phyloP scores from a whole-genome alignment of 305 asterid genomes.

The Fraxinus albicans region DNA sequence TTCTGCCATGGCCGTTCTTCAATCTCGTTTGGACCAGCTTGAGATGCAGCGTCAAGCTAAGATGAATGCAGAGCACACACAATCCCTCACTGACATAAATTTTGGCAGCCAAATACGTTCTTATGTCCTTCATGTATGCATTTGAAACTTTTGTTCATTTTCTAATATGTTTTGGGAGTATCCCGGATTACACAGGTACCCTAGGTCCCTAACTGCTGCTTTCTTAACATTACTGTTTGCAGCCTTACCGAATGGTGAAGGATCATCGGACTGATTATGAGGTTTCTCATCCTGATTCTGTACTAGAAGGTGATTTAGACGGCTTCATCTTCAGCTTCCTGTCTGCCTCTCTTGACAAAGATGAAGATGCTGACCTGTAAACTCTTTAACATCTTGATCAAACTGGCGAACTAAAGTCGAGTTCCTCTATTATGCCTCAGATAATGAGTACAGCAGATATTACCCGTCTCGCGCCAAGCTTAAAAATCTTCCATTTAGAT shows the following conservation, averaged over 20 bases:
- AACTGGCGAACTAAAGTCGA: background rate
- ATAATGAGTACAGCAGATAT: background rate
- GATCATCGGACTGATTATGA: slow-evolving; percentile 89
- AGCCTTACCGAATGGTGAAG: slow-evolving; percentile 98
- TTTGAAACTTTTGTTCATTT: background rate
- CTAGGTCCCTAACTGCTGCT: background rate
- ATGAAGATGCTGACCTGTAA: slow-evolving; percentile 37
- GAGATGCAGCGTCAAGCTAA: slow-evolving; percentile 82
- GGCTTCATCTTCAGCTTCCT: slow-evolving; percentile 80
- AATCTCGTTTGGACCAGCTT: slow-evolving; percentile 88
- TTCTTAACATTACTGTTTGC: slow-evolving; percentile 20
- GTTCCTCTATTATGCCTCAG: background rate
- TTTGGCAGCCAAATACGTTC: slow-evolving; percentile 97
- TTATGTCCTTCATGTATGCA: slow-evolving; percentile 82
- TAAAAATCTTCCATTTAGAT: background rate
- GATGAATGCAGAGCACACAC: slow-evolving; percentile 81
- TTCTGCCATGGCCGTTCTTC: slow-evolving; percentile 96
- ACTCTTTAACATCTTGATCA: background rate
- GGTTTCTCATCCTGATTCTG: slow-evolving; percentile 92
- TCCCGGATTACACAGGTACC: background rate
- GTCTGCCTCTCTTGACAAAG: slow-evolving; percentile 73
- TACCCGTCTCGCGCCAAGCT: background rate
- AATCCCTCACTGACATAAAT: slow-evolving; percentile 79
- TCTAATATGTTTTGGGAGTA: background rate
- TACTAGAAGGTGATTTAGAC: slow-evolving; percentile 86